phyloP scores from a whole-genome alignment of 106 monocot genomes.

The Dendrobium chrysotoxum region DNA sequence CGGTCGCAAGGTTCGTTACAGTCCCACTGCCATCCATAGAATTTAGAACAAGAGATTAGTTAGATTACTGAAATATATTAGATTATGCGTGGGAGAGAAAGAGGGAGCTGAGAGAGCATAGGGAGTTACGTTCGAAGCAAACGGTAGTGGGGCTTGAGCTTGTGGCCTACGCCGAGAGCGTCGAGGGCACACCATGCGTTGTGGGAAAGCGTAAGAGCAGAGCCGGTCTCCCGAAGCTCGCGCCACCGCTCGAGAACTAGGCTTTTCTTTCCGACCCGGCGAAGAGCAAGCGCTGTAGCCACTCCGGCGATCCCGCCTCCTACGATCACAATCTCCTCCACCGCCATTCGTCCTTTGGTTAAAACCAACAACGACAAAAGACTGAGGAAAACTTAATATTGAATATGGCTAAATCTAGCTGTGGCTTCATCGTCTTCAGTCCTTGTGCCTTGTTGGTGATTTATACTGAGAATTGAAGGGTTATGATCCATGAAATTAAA shows the following conservation, averaged over 20 bases:
- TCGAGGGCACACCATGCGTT: slow-evolving; percentile 20
- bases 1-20: neutral
- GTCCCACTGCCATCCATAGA: neutral
- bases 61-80: too few species aligned
- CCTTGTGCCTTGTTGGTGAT: too few species aligned
- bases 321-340: slow-evolving; percentile 16
- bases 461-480: too few species aligned
- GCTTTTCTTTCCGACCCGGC: neutral
- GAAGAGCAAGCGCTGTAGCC: slow-evolving; percentile 5
- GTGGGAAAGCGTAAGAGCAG: neutral
- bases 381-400: too few species aligned
- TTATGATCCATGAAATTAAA: too few species aligned
- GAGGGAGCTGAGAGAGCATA: too few species aligned
- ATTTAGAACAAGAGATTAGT: neutral
- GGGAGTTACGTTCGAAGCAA: neutral
- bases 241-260: slow-evolving; percentile 10
- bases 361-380: too few species aligned
- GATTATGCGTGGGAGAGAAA: too few species aligned
- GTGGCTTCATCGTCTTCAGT: too few species aligned
- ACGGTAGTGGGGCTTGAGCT: slow-evolving; percentile 1
- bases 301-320: slow-evolving; percentile 17
- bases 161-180: slow-evolving; percentile 11
- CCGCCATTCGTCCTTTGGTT: too few species aligned
- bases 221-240: slow-evolving; percentile 6
- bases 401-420: too few species aligned